phyloP scores from a whole-genome alignment of 139 green algal species.

The Chlamydomonas sp. region DNA sequence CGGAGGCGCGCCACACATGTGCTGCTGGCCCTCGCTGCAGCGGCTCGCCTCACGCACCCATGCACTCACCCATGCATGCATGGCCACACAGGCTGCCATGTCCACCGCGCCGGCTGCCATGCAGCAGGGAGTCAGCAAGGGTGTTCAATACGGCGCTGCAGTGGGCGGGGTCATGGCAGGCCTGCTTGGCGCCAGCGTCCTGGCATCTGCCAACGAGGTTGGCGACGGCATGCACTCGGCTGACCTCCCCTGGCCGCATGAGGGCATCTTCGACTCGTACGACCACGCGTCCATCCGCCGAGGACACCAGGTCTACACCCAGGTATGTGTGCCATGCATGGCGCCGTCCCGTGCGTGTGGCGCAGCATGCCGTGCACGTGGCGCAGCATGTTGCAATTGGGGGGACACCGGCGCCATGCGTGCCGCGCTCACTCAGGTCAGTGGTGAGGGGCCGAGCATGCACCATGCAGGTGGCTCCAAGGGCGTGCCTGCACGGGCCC shows the following conservation, averaged over 20 bases:
- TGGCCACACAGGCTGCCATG: too few species aligned
- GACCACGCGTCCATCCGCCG: conserved; percentile 88
- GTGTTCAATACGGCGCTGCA: background rate
- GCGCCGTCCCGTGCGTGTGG: background rate
- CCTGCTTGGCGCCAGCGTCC: conserved; percentile 29
- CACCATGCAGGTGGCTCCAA: too few species aligned
- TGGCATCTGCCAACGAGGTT: conserved; percentile 55
- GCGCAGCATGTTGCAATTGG: background rate
- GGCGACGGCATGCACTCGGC: conserved; percentile 86
- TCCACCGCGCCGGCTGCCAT: too few species aligned
- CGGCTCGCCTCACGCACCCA: too few species aligned
- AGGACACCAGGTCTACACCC: conserved; percentile 81
- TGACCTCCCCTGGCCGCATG: conserved; percentile 83
- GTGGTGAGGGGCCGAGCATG: background rate
- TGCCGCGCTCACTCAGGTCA: background rate
- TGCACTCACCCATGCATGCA: too few species aligned
- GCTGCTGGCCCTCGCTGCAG: too few species aligned
- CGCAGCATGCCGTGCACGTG: background rate
- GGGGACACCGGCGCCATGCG: background rate
- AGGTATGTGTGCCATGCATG: conserved; percentile 18
- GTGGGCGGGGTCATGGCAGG: conserved; percentile 26
- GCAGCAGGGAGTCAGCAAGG: background rate
- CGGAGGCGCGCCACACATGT: too few species aligned
- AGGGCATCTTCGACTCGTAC: conserved; percentile 84
- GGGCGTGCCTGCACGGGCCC: too few species aligned